A percentile compares a stretch with the other conserved stretches of the same genome.
These are phyloP conservation scores for Podila minutissima DNA, from an alignment of 192 early-diverging fungal genomes.

Conservation along the genomic window DNA sequence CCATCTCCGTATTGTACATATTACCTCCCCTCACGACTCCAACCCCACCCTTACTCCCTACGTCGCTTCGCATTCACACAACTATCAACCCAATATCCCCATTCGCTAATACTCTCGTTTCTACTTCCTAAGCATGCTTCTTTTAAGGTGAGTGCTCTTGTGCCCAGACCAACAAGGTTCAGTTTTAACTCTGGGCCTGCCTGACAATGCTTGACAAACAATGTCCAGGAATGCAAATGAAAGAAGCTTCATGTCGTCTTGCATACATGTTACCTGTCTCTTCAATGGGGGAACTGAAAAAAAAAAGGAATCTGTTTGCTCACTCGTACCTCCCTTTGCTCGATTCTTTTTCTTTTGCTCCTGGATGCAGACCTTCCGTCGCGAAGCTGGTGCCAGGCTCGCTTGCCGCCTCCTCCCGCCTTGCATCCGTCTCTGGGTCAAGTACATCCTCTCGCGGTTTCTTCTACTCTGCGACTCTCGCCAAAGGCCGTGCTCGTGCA, in stretches of 20 bases:
- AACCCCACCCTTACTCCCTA: not conserved
- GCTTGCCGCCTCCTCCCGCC: no score
- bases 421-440: not conserved
- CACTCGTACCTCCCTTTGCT: not conserved
- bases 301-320: not conserved
- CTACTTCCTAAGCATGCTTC: not conserved
- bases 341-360: not conserved
- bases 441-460: slow-evolving; percentile 5
- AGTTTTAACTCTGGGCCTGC: no score
- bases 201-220: not conserved
- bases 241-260: no score
- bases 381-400: slow-evolving; percentile 13
- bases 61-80: not conserved
- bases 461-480: slow-evolving; percentile 5
- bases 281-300: not conserved
- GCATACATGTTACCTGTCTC: no score
- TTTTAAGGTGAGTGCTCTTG: not conserved
- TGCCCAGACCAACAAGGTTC: no score
- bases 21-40: no score
- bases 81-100: no score
- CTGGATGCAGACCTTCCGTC: slow-evolving; percentile 14
- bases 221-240: slow-evolving; percentile 3
- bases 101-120: not conserved
- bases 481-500: not conserved
- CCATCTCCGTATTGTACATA: not conserved